Conservation (phyloP, 2,329 filamentous ascomycete genomes). For the Ophiocordyceps camponoti-rufipedis region DNA sequence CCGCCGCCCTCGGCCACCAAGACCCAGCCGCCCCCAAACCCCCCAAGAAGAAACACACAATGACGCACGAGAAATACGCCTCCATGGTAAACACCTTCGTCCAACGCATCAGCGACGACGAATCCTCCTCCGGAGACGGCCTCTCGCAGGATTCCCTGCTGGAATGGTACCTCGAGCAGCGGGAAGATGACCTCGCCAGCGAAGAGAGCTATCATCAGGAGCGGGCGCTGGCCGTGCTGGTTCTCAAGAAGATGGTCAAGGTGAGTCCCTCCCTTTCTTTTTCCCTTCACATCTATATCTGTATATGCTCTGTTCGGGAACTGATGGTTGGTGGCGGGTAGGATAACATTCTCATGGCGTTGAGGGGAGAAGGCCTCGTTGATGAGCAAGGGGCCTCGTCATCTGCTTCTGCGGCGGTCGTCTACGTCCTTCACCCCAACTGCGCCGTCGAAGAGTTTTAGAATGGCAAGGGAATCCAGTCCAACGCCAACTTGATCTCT, state of each 20-base stretch:
- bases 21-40: not conserved
- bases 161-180: conserved; percentile 82
- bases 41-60: conserved; percentile 55
- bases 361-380: conserved; percentile 41
- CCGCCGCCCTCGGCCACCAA: conserved; percentile 7
- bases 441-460: conserved; percentile 57
- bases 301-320: not conserved
- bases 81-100: conserved; percentile 77
- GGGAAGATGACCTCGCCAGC: conserved; percentile 62
- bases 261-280: conserved; percentile 28
- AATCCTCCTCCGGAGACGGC: conserved; percentile 58
- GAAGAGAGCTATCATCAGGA: conserved; percentile 71
- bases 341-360: conserved; percentile 77
- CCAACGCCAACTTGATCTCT: too few species aligned
- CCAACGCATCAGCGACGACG: conserved; percentile 66
- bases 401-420: conserved; percentile 22
- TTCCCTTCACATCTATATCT: not conserved
- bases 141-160: conserved; percentile 68
- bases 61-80: conserved; percentile 92
- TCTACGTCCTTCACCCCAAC: conserved; percentile 91
- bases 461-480: not conserved
- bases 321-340: conserved; percentile 32
- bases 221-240: conserved; percentile 57
- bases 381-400: conserved; percentile 22
- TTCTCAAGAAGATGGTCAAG: conserved; percentile 92